phyloP scores from a whole-genome alignment of 495 filamentous ascomycete genomes.

The Penicillium longicatenatum region DNA sequence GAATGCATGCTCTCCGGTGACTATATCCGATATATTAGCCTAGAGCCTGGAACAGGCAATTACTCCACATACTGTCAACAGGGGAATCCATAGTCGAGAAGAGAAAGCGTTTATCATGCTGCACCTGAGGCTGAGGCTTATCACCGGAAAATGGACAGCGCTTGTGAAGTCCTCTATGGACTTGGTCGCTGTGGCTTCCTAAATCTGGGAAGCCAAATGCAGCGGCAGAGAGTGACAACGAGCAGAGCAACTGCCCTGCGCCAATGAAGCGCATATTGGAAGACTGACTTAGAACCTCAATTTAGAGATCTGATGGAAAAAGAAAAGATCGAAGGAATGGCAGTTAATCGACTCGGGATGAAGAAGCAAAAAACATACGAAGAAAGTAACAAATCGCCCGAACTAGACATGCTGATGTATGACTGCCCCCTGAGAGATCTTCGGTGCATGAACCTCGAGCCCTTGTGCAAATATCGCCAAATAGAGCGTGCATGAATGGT shows the following conservation, averaged over 20 bases:
- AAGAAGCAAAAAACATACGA: background rate
- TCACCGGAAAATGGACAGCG: slow-evolving; percentile 27
- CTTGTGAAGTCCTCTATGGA: slow-evolving; percentile 22
- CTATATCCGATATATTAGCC: slow-evolving; percentile 16
- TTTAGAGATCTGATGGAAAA: background rate
- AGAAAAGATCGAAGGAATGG: background rate
- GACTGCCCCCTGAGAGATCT: slow-evolving; percentile 15
- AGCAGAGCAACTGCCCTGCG: slow-evolving; percentile 13
- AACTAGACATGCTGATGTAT: slow-evolving; percentile 11
- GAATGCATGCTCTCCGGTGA: slow-evolving; percentile 42
- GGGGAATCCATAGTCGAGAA: slow-evolving; percentile 28
- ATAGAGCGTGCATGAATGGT: background rate
- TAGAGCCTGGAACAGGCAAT: background rate
- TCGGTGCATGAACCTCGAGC: slow-evolving; percentile 2
- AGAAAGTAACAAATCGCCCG: background rate
- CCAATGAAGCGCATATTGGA: slow-evolving; percentile 16
- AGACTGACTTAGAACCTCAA: background rate
- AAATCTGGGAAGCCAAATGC: slow-evolving; percentile 17
- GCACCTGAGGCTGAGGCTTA: slow-evolving; percentile 1
- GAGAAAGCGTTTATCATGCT: slow-evolving; percentile 30
- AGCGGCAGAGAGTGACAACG: slow-evolving; percentile 7
- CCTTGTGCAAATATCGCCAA: background rate
- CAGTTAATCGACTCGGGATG: background rate
- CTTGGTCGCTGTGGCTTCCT: slow-evolving; percentile 6
- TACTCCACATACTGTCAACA: slow-evolving; percentile 26